Base-by-base conservation (phyloP, 805 yeast species). In the Kodamaea laetipori region DNA sequence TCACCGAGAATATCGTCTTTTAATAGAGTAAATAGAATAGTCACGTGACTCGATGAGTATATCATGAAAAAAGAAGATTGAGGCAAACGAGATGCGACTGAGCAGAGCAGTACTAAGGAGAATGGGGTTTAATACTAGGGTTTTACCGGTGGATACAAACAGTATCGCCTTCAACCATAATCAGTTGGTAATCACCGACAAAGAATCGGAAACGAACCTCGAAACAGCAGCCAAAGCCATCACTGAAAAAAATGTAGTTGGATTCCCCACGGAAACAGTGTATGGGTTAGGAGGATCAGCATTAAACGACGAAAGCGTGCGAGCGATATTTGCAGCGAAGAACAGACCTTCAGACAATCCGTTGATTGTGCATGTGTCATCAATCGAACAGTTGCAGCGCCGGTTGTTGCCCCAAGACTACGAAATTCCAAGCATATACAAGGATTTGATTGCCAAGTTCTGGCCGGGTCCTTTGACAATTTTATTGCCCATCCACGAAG, bases 391-490 rank as follows among this genome's bases (percentile, higher is more conserved):
- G 64, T 70, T 94, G 33, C 71, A 80, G 43, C 64, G 85, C 26
- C 74, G 74, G 51, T 67, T 90, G 32, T 69, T 80, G n/a, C 71
- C 74, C 3, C 46, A 63, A 13, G 68, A 64, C 45, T 65, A 69
- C 18, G 66, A 71, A 17, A 77, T 92, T 4, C 98, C 98, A 0
- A 66, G 67, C 1, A 73, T 82, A 0, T 94, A 94, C 60, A 64
- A 69, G 24, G 76, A 80, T 0, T 69, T 94, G 32, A 70, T 90
- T 8, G 72, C 74, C 2, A 74, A 73, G 49, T 85, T 86, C 55
- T 94, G 98, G 98, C 99, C 99, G 0, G 99, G 99, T 0, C 98
- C 99, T 0, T 67, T 94, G 44, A 90, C 97, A 0, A 87, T 94
- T 25, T 63, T 94, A 39, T 66, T 94, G 15, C 97, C 97, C 0